Evolutionary conservation across 2,329 filamentous ascomycete species (phyloP).

Genomic region (Teratosphaeria destructans): DNA sequence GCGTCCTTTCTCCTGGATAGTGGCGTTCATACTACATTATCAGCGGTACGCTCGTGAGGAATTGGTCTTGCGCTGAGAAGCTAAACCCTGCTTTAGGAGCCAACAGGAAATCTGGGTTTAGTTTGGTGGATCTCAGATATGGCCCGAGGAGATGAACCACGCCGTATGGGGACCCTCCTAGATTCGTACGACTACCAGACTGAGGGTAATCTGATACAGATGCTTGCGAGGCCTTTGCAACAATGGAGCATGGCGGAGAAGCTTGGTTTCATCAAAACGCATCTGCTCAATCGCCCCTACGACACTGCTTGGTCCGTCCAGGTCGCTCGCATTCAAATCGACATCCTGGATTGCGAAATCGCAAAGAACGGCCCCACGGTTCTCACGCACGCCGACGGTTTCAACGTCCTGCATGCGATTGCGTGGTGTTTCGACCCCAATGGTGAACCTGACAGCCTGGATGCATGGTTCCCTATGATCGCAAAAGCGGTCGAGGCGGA

Average conservation of each 20-base stretch:
- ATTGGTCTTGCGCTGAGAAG: background rate
- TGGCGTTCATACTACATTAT: background rate
- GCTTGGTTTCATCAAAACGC: background rate
- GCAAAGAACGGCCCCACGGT: no score
- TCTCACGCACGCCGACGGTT: no score
- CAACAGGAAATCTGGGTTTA: background rate
- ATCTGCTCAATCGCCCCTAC: no score
- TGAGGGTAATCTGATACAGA: background rate
- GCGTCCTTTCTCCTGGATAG: background rate
- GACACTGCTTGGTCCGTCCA: background rate
- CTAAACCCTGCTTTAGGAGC: background rate
- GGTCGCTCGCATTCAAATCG: background rate
- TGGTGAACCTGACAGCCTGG: background rate
- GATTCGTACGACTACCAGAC: background rate
- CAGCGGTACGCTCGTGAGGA: background rate
- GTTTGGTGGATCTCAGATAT: background rate
- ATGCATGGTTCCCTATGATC: background rate
- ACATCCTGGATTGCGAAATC: no score
- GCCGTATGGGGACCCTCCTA: background rate
- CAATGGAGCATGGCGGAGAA: background rate
- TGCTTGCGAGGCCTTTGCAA: background rate
- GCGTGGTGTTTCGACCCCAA: background rate
- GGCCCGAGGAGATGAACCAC: background rate
- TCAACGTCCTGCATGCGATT: background rate
- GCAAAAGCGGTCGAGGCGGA: background rate